phyloP scores from a whole-genome alignment of 2,329 filamentous ascomycete genomes.

The Fusarium xyrophilum region DNA sequence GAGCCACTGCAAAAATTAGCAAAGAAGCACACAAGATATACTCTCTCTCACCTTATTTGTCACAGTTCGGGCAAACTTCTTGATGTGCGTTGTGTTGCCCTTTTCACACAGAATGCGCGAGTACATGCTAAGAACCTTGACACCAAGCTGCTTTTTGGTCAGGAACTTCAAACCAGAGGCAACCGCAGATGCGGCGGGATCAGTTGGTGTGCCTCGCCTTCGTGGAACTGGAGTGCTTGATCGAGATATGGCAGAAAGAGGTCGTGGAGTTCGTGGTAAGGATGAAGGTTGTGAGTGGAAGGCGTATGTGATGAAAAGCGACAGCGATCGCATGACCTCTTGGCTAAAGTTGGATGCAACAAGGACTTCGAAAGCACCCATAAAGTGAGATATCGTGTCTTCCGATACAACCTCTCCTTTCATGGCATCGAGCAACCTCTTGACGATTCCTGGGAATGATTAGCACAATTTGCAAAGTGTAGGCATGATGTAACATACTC shows the following conservation, averaged over 20 bases:
- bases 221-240: conserved; percentile 51
- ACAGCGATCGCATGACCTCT: conserved; percentile 84
- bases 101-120: conserved; percentile 78
- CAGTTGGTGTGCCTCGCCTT: conserved; percentile 48
- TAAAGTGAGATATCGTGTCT: conserved; percentile 76
- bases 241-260: conserved; percentile 49
- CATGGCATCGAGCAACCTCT: conserved; percentile 85
- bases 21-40: rapidly evolving
- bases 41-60: conserved; percentile 78
- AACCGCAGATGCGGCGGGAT: conserved; percentile 42
- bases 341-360: conserved; percentile 82
- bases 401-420: conserved; percentile 81
- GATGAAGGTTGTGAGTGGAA: conserved; percentile 68
- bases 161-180: conserved; percentile 50
- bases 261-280: conserved; percentile 59
- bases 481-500: conserved; percentile 64
- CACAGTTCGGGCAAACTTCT: conserved; percentile 91
- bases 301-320: conserved; percentile 91
- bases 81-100: conserved; percentile 71
- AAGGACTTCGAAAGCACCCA: conserved; percentile 79
- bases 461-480: conserved; percentile 1
- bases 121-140: conserved; percentile 78
- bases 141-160: conserved; percentile 74
- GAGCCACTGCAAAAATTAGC: conserved; percentile 70
- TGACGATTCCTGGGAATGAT: conserved; percentile 74